phyloP scores from a whole-genome alignment of 352 stramenopile species.

The Phytopythium cucurbitacearum region DNA sequence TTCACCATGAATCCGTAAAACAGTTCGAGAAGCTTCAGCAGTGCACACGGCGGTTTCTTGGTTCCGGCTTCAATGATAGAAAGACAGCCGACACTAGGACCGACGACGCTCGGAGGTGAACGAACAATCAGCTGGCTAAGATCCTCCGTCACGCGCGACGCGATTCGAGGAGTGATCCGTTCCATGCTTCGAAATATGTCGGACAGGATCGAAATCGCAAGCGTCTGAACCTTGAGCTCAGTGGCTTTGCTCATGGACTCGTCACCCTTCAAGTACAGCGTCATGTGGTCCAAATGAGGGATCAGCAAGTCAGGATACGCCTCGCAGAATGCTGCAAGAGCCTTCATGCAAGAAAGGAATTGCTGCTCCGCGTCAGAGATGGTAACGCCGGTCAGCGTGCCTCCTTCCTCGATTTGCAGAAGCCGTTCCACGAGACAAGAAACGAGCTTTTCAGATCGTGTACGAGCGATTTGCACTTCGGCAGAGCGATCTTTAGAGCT shows the following conservation, averaged over 20 bases:
- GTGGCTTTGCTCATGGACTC: slow-evolving; percentile 45
- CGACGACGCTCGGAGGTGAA: slow-evolving; percentile 80
- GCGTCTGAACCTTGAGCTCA: slow-evolving; percentile 52
- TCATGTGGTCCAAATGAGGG: slow-evolving; percentile 60
- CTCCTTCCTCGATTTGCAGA: slow-evolving; percentile 70
- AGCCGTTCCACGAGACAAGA: slow-evolving; percentile 57
- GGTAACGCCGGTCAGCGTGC: slow-evolving; percentile 45
- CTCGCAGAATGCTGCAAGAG: slow-evolving; percentile 73
- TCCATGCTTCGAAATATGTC: slow-evolving; percentile 52
- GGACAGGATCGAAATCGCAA: slow-evolving; percentile 58
- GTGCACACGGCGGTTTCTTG: slow-evolving; percentile 33
- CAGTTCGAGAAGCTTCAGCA: slow-evolving; percentile 61
- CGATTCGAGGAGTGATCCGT: slow-evolving; percentile 41
- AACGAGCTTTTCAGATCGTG: slow-evolving; percentile 62
- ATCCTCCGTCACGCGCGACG: slow-evolving; percentile 44
- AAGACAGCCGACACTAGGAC: slow-evolving; percentile 70
- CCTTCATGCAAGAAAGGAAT: slow-evolving; percentile 74
- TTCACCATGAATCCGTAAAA: slow-evolving; percentile 64
- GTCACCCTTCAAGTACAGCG: slow-evolving; percentile 68
- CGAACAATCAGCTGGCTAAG: slow-evolving; percentile 58
- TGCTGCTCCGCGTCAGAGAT: slow-evolving; percentile 48
- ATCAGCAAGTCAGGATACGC: slow-evolving; percentile 52
- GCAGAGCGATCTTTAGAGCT: slow-evolving; percentile 36
- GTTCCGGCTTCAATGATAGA: slow-evolving; percentile 40
- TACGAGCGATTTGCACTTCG: slow-evolving; percentile 43